Evolutionary conservation across 2,329 filamentous ascomycete species (phyloP).

Genomic region (Trichoderma semiorbis): DNA sequence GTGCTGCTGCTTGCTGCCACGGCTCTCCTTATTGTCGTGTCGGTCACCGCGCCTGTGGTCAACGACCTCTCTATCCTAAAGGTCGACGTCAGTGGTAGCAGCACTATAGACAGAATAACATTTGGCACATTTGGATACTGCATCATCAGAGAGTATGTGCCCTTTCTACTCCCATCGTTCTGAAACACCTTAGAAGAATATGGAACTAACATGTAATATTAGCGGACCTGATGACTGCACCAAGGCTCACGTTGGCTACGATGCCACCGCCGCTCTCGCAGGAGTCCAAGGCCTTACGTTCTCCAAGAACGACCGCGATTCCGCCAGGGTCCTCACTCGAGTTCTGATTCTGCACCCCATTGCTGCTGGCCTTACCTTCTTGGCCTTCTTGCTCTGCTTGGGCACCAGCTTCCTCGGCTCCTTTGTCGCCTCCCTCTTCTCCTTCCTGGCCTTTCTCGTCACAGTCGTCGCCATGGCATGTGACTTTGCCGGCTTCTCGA

Average conservation of each 20-base stretch:
- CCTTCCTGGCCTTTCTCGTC: constrained; percentile 50
- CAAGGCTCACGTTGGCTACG: constrained; percentile 51
- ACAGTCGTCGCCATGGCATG: constrained; percentile 48
- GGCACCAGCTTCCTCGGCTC: constrained; percentile 52
- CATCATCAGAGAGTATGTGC: constrained; percentile 28
- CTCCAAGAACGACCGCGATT: constrained; percentile 40
- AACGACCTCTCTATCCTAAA: constrained; percentile 52
- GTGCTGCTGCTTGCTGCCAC: constrained; percentile 54
- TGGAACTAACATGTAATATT: neutral
- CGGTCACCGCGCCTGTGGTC: constrained; percentile 57
- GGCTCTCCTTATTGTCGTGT: constrained; percentile 55
- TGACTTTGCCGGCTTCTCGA: constrained; percentile 56
- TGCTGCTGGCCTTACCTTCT: constrained; percentile 54
- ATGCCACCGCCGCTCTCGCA: constrained; percentile 45
- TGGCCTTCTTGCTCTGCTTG: constrained; percentile 55
- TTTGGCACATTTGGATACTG: constrained; percentile 64
- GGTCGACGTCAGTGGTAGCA: constrained; percentile 43
- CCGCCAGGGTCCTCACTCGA: constrained; percentile 49
- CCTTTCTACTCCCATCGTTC: too few species aligned
- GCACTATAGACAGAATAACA: constrained; percentile 37
- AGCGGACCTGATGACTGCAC: constrained; percentile 47
- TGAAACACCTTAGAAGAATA: neutral
- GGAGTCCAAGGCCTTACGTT: constrained; percentile 38
- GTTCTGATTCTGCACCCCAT: constrained; percentile 63
- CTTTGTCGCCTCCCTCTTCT: constrained; percentile 48